These are phyloP conservation scores for Solioccasus polychromus DNA, from an alignment of 768 basidiomycete species.

Conservation along the genomic window DNA sequence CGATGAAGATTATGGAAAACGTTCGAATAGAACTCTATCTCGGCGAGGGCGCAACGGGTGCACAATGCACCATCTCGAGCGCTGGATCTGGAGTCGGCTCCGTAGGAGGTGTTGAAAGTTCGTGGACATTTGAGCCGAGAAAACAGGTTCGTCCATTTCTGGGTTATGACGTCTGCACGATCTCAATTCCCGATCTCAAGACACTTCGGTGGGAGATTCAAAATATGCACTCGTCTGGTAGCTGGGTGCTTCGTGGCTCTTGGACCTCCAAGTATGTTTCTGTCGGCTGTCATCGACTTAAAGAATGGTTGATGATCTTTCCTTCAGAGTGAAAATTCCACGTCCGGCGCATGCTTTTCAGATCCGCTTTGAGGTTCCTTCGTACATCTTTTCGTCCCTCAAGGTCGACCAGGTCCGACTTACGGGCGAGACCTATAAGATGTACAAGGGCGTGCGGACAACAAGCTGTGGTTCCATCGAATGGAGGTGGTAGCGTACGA, in stretches of 20 bases:
- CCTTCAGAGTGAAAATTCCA: constrained; percentile 38
- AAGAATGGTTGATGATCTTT: constrained; percentile 1
- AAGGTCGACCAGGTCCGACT: constrained; percentile 85
- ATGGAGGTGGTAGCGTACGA: constrained; percentile 30
- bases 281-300: not conserved
- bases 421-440: constrained; percentile 79
- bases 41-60: constrained; percentile 68
- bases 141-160: constrained; percentile 44
- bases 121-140: constrained; percentile 78
- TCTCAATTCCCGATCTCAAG: constrained; percentile 34
- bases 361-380: constrained; percentile 65
- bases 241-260: constrained; percentile 73
- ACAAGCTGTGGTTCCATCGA: constrained; percentile 33
- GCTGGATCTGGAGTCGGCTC: constrained; percentile 48
- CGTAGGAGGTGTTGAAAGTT: constrained; percentile 45
- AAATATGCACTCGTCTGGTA: constrained; percentile 60
- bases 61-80: constrained; percentile 67
- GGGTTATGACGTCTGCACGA: not conserved
- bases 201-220: constrained; percentile 78
- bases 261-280: constrained; percentile 62
- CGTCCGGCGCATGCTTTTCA: constrained; percentile 76
- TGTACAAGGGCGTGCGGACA: constrained; percentile 86
- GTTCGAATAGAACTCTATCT: constrained; percentile 70
- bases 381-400: constrained; percentile 73
- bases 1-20: constrained; percentile 66